Percentiles rank a stretch among this genome's conserved stretches.
Conservation (phyloP, 805 yeast genomes). For the Wickerhamomyces mucosus region DNA sequence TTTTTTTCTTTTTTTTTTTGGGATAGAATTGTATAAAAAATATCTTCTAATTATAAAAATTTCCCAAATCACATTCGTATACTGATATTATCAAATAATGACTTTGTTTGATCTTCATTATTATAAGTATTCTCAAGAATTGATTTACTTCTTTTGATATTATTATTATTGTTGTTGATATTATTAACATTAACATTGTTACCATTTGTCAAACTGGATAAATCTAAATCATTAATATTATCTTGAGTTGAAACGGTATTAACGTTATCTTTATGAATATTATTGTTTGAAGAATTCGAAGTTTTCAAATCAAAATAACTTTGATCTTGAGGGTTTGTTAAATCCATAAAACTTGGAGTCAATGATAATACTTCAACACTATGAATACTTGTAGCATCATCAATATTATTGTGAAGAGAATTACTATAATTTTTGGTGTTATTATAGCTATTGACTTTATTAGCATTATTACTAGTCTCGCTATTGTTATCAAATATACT, state of each 20-base stretch:
- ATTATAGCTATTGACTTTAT: slow-evolving; percentile 12
- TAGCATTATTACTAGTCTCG: slow-evolving; percentile 5
- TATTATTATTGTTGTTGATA: not conserved
- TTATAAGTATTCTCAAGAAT: not conserved
- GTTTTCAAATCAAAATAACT: too few species aligned
- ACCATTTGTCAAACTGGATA: too few species aligned
- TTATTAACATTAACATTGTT: not conserved
- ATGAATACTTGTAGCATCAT: slow-evolving; percentile 2
- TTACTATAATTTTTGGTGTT: slow-evolving; percentile 1
- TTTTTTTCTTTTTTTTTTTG: too few species aligned
- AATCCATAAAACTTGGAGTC: slow-evolving; percentile 32
- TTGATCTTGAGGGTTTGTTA: slow-evolving; percentile 19
- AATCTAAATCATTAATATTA: too few species aligned
- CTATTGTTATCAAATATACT: not conserved
- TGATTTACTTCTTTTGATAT: not conserved
- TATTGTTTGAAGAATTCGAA: too few species aligned
- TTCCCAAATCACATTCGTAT: not conserved
- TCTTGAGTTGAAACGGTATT: too few species aligned
- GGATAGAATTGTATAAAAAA: too few species aligned
- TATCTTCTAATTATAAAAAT: too few species aligned
- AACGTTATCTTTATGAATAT: too few species aligned
- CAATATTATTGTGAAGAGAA: slow-evolving; percentile 1
- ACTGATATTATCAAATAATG: not conserved
- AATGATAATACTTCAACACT: slow-evolving; percentile 29
- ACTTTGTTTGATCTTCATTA: not conserved